Evolutionary conservation across 495 filamentous ascomycete genomes (phyloP).

Genomic region (Xylaria curta): DNA sequence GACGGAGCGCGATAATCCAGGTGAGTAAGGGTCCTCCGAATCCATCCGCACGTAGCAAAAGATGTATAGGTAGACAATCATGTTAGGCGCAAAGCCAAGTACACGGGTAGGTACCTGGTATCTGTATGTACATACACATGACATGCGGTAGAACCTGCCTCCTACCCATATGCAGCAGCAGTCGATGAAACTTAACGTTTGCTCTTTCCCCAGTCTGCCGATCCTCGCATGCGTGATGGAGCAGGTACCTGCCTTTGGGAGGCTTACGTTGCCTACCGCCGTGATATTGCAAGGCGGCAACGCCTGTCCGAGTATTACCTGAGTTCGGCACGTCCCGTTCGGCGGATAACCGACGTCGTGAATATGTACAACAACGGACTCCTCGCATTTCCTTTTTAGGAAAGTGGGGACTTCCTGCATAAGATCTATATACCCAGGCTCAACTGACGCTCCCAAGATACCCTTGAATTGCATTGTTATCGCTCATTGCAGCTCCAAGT

Average conservation of each 20-base stretch:
- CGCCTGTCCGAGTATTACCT: neutral
- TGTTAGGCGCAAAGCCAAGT: neutral
- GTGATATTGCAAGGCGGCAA: neutral
- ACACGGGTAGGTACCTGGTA: neutral
- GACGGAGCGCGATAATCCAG: neutral
- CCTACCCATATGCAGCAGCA: conserved; percentile 17
- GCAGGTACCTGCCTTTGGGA: neutral
- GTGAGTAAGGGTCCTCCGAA: neutral
- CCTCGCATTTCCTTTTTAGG: conserved; percentile 3
- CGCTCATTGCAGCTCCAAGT: neutral
- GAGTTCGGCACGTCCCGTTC: conserved; percentile 11
- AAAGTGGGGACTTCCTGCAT: neutral
- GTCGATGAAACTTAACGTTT: conserved; percentile 13
- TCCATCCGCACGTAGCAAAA: neutral
- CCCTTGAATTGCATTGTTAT: neutral
- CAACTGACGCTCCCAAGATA: neutral
- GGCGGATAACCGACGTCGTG: neutral
- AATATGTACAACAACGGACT: neutral
- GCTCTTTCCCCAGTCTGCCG: conserved; percentile 16
- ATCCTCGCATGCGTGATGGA: conserved; percentile 17
- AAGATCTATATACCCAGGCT: neutral
- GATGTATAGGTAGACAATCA: neutral
- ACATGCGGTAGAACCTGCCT: conserved; percentile 8
- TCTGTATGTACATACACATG: neutral
- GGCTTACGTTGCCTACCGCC: neutral